These are phyloP conservation scores for Neoarthrinium moseri DNA, from an alignment of 2,329 filamentous ascomycete genomes.

Conservation along the genomic window DNA sequence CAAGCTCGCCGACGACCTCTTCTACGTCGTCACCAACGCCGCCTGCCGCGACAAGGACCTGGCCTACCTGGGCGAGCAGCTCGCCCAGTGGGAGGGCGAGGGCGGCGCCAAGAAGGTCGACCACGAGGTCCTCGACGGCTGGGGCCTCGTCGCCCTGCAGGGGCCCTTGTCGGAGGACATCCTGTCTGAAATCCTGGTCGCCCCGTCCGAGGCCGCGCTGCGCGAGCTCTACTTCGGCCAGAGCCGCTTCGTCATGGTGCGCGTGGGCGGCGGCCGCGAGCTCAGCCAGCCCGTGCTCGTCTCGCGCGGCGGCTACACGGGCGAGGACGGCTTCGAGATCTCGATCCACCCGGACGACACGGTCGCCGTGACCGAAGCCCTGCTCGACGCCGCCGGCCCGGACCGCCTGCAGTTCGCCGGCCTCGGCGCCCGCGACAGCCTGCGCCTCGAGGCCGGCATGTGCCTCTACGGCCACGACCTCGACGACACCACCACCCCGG, in stretches of 20 bases:
- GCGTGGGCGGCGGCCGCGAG: conserved; percentile 52
- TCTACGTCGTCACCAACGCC: conserved; percentile 95
- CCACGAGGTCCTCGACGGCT: conserved; percentile 70
- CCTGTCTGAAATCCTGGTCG: conserved; percentile 61
- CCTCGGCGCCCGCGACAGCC: conserved; percentile 84
- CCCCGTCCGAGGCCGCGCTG: conserved; percentile 53
- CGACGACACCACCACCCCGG: conserved; percentile 68
- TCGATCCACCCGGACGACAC: conserved; percentile 71
- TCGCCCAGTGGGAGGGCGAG: conserved; percentile 57
- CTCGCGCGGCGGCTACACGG: conserved; percentile 90
- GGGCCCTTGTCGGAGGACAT: conserved; percentile 75
- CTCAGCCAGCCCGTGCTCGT: conserved; percentile 62
- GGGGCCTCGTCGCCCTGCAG: conserved; percentile 85
- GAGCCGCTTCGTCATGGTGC: conserved; percentile 64
- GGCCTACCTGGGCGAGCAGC: conserved; percentile 69
- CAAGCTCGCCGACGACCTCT: conserved; percentile 68
- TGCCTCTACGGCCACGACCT: conserved; percentile 99
- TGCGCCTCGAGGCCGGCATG: conserved; percentile 95
- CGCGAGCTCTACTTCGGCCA: conserved; percentile 79
- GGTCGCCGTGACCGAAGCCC: conserved; percentile 63
- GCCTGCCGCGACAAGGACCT: conserved; percentile 88
- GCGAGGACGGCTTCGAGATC: conserved; percentile 97
- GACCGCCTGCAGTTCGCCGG: conserved; percentile 75
- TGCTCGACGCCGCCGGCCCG: conserved; percentile 64
- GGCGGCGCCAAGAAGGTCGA: conserved; percentile 54